Evolutionary conservation across 2,329 filamentous ascomycete genomes (phyloP), one percentile per base, ranked within the genome.

Genomic region (Cladosporium austrohemisphaericum): DNA sequence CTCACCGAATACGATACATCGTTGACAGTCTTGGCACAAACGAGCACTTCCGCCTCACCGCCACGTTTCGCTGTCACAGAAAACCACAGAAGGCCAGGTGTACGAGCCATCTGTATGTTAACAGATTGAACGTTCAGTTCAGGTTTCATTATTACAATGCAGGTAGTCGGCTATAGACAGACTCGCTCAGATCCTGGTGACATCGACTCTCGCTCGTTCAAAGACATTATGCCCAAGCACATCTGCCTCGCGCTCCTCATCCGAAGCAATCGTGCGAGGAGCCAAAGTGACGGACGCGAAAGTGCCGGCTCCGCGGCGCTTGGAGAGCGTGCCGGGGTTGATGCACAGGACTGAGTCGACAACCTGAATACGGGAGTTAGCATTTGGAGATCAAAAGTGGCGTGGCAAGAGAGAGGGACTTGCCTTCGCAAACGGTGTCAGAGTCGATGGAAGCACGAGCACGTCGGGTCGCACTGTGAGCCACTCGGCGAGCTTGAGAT

Each of bases 391-490:
- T 37, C 35, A 38, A 38, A n/a, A n/a, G n/a, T 9, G 13, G 13
- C 29, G 7, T 6, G 35, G 19, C 3, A 14, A 20, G 11, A 7
- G 18, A 19, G 37, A 19, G 41, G 8, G 20, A 65, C 77, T 57
- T 74, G 93, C 91, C 80, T 88, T 94, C 31, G 88, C 87, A 74
- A 94, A 95, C 2, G 90, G 85, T 19, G 87, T 87, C 58, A 97
- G 69, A 38, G 85, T 79, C 62, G 89, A 95, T 1, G 93, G 92
- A 38, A 86, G 75, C 40, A 97, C 75, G 61, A 97, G 70, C 29
- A 97, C 77, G 68, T 98, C 93, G 0, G 91, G 93, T 45, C 84
- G 76, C 2, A 90, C 86, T 55, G 86, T 87, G 61, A 93, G 78
- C 82, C 95, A 95, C 69, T 97, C 93, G 14, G 88, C 90, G 14